Evolutionary conservation across 495 filamentous ascomycete genomes (phyloP), one percentile per base, ranked within the genome.

Genomic region (Penicillium canescens): DNA sequence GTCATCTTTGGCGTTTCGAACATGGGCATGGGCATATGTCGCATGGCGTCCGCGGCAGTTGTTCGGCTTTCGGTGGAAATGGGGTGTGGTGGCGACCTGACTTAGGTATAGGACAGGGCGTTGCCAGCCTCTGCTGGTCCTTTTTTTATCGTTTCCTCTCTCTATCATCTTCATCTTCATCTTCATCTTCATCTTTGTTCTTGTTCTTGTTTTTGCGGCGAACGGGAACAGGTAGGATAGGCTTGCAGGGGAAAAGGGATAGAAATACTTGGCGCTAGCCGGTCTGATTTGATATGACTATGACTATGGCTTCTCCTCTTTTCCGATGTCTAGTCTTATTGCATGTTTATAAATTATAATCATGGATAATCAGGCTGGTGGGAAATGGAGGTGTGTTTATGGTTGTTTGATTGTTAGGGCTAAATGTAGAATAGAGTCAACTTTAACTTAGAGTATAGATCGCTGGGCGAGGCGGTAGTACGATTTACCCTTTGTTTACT

Each of bases 261-360:
- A 51, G 39, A 51, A 43, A 43, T 9, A 28, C 26, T 16, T 51
- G 49, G 49, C 49, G 39, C 49, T 41, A 51, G 49, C 49, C 36
- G 39, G 49, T 43, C 36, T 36, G 34, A 18, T 37, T 42, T 41
- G 13, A 34, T 31, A 31, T 31, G 28, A 31, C 28, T 31, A 31
- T 31, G 28, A 31, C 28, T 31, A 31, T 31, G 28, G 9, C 2
- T 31, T 7, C 9, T 31, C 24, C 3, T 26, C 28, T 31, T 31
- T 31, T 9, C 28, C 4, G 28, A 31, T 31, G 28, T 6, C 9
- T 31, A 7, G 6, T 10, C 28, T 8, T 5, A 31, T 31, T 31
- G 28, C 28, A 31, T 31, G 28, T 31, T 9, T 9, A 4, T 26
- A 26, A 31, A 8, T 10, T 31, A 31, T 10, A 31, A 31, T 31